Conservation (phyloP, 2,329 filamentous ascomycete genomes). For the Nigrospora osmanthi region DNA sequence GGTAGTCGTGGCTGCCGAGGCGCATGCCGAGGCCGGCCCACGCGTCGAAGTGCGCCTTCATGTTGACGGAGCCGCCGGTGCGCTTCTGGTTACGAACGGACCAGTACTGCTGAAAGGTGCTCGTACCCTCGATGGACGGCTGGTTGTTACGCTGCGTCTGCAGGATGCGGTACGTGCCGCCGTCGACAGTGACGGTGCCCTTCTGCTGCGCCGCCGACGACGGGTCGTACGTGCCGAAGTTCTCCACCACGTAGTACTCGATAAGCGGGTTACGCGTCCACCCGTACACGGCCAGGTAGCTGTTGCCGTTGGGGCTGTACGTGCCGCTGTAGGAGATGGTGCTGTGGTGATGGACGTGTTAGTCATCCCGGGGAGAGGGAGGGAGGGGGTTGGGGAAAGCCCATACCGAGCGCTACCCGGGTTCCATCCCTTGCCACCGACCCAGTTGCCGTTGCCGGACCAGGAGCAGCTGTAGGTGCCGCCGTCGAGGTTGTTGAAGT, state of each 20-base stretch:
- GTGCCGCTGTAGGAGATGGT: conserved; percentile 40
- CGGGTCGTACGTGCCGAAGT: conserved; percentile 33
- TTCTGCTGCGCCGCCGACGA: conserved; percentile 23
- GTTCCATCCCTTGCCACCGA: conserved; percentile 42
- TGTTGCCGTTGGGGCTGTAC: conserved; percentile 38
- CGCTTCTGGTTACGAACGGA: conserved; percentile 37
- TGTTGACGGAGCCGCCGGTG: conserved; percentile 12
- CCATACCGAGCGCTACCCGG: conserved; percentile 10
- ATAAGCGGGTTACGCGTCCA: conserved; percentile 29
- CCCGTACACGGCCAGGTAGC: conserved; percentile 28
- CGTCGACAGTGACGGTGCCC: conserved; percentile 21
- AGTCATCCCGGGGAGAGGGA: too few relatives aligned
- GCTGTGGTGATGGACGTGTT: conserved; percentile 13
- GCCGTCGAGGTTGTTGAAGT: conserved; percentile 44
- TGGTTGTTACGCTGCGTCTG: conserved; percentile 24
- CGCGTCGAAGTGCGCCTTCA: conserved; percentile 19
- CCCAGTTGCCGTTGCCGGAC: conserved; percentile 37
- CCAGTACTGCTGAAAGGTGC: conserved; percentile 42
- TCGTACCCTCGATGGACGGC: conserved; percentile 35
- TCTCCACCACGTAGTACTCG: conserved; percentile 33
- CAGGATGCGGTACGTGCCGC: conserved; percentile 25
- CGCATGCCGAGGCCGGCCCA: conserved; percentile 14
- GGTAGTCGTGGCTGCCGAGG: conserved; percentile 20
- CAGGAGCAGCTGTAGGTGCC: conserved; percentile 41
- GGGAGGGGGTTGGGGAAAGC: neutral